A percentile compares a stretch with the other conserved stretches of the same genome.
phyloP scores from a whole-genome alignment of 2,329 filamentous ascomycete genomes.

The Sclerotinia nivalis region DNA sequence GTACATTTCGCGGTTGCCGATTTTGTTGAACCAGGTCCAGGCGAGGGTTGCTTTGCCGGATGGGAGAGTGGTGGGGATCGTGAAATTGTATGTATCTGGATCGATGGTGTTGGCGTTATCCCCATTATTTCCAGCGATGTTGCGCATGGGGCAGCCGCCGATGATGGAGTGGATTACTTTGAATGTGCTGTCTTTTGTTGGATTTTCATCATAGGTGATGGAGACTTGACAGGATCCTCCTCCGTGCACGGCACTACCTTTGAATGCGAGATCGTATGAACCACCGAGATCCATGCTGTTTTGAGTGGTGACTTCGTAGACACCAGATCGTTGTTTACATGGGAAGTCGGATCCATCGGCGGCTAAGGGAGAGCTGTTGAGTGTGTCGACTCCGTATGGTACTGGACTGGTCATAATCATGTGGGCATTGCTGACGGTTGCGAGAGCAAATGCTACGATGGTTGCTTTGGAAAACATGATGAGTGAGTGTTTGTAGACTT shows the following conservation, averaged over 20 bases:
- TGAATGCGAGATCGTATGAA: conserved; percentile 61
- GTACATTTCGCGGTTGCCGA: conserved; percentile 95
- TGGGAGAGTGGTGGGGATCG: conserved; percentile 69
- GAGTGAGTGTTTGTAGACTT: conserved; percentile 27
- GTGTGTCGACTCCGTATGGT: conserved; percentile 56
- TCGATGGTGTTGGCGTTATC: conserved; percentile 47
- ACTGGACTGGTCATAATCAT: conserved; percentile 70
- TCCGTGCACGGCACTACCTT: conserved; percentile 76
- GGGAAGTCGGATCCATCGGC: conserved; percentile 70
- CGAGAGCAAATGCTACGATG: conserved; percentile 56
- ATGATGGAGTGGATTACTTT: conserved; percentile 88
- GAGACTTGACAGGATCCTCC: conserved; percentile 91
- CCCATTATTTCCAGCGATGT: conserved; percentile 57
- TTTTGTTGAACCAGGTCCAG: conserved; percentile 93
- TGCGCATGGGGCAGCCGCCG: conserved; percentile 75
- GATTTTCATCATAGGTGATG: conserved; percentile 73
- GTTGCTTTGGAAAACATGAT: conserved; percentile 54
- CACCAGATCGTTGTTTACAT: conserved; percentile 66
- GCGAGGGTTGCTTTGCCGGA: conserved; percentile 78
- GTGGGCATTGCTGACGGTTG: conserved; percentile 67
- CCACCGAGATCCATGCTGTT: conserved; percentile 65
- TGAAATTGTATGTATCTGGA: conserved; percentile 65
- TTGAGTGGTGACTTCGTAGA: conserved; percentile 47
- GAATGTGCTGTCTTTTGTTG: conserved; percentile 69
- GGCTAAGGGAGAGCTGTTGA: conserved; percentile 62